A percentile compares a stretch with the other conserved stretches of the same genome.
These are phyloP conservation scores for Omphalea diandra DNA, from an alignment of 441 rosid species.

Conservation along the genomic window DNA sequence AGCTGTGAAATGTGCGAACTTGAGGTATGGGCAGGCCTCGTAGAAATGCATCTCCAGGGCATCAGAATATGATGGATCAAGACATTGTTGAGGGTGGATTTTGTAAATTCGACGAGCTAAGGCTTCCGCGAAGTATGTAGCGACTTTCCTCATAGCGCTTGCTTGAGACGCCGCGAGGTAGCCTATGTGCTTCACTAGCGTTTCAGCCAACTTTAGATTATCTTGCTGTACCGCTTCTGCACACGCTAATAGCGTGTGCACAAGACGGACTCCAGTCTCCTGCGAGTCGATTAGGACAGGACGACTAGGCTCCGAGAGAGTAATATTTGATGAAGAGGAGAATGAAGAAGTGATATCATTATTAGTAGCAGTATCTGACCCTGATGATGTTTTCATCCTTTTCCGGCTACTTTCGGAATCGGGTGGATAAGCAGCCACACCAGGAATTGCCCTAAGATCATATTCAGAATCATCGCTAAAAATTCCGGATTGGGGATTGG, in stretches of 20 bases:
- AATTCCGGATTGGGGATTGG: constrained; percentile 10
- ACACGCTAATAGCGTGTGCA: constrained; percentile 80
- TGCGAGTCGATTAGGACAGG: constrained; percentile 72
- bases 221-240: constrained; percentile 79
- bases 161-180: constrained; percentile 63
- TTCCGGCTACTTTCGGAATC: too few relatives aligned
- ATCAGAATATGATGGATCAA: constrained; percentile 58
- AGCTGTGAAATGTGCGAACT: constrained; percentile 94
- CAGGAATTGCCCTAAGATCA: constrained; percentile 80
- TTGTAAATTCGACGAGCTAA: constrained; percentile 75
- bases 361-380: constrained; percentile 14
- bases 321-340: constrained; percentile 15
- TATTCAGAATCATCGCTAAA: constrained; percentile 51
- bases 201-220: constrained; percentile 59
- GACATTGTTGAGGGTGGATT: constrained; percentile 44
- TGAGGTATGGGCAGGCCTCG: constrained; percentile 83
- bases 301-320: constrained; percentile 29
- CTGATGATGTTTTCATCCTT: too few relatives aligned
- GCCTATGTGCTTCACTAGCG: constrained; percentile 67
- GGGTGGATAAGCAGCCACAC: constrained; percentile 62
- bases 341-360: not conserved
- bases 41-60: constrained; percentile 90
- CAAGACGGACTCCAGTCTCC: constrained; percentile 81
- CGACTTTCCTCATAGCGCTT: constrained; percentile 92
- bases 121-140: constrained; percentile 87